Base-by-base conservation (phyloP, 2,329 filamentous ascomycete species). In the Anthostomella pinea region DNA sequence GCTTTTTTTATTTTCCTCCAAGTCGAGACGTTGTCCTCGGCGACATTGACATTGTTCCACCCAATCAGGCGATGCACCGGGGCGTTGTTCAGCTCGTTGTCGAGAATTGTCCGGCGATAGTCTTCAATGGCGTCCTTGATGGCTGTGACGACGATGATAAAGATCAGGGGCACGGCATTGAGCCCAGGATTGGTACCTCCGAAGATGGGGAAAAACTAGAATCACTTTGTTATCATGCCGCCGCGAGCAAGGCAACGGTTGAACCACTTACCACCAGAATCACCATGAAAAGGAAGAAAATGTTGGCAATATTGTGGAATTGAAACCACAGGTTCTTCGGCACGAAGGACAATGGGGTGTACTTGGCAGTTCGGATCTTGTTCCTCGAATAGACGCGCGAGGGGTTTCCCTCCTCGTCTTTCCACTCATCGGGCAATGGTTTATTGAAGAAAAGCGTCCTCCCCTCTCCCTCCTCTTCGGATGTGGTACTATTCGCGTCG, bases 281-380 rank as follows among this genome's bases (percentile, higher is more conserved):
- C 60, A 96, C 90, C 54, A 91, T 77, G 67, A 97, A 96, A 52
- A 97, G 73, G 75, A 98, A 98, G 68, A 97, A 98, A 35, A 97
- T 84, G 64, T 98, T 98, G 58, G 93, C 93, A 56, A 98, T 85
- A 59, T 97, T 97, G 67, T 98, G 91, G 60, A 98, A 97, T 65
- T 98, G 94, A 49, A 95, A 87, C 81, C 84, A 98, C 57, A 98
- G 60, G 65, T 98, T 97, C 70, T 97, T 97, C 10, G 93, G 93
- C 18, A 98, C 65, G 65, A 98, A 98, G 42, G 87, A 95, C 46
- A 98, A 65, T 7, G 94, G 85, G 6, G 93, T 98, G 64, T 98
- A 98, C 67, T 97, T 98, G 41, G 93, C 87, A 3, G 93, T 98
- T 52, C 94, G 79, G 62, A 98, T 95, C 73, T 98, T 98, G 72